A percentile compares a stretch with the other conserved stretches of the same genome.
These are phyloP conservation scores for Crithidia mellificae DNA, from an alignment of 208 protist genomes.

Conservation along the genomic window DNA sequence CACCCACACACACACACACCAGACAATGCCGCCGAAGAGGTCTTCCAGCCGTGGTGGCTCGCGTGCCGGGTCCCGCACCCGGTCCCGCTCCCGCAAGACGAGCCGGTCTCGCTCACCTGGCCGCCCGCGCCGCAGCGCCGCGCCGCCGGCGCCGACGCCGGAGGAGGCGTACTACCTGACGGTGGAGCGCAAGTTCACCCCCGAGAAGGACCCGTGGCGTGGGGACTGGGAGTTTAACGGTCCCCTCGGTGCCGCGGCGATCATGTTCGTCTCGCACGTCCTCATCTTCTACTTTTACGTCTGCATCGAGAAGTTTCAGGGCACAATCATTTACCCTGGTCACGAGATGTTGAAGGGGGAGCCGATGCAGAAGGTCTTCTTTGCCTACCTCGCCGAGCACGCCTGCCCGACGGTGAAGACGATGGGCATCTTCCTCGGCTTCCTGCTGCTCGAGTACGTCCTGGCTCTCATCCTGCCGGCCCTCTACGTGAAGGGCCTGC, in stretches of 20 bases:
- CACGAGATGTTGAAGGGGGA: conserved; percentile 67
- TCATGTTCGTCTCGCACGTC: conserved; percentile 89
- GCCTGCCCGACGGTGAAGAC: conserved; percentile 49
- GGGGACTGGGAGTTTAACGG: conserved; percentile 88
- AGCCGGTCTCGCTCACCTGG: conserved; percentile 20
- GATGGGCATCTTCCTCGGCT: conserved; percentile 58
- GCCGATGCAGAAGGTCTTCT: conserved; percentile 53
- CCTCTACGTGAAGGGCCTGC: conserved; percentile 80
- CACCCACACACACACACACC: not conserved
- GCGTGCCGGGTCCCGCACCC: conserved; percentile 34
- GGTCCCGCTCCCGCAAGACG: conserved; percentile 40
- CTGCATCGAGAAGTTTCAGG: conserved; percentile 77
- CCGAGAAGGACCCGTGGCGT: conserved; percentile 78
- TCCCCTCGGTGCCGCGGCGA: conserved; percentile 47
- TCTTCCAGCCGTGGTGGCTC: conserved; percentile 38
- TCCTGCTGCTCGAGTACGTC: conserved; percentile 79
- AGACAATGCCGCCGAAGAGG: conserved; percentile 45
- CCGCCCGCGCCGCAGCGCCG: not conserved
- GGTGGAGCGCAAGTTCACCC: conserved; percentile 68
- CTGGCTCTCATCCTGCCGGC: conserved; percentile 80
- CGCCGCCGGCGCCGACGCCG: conserved; percentile 28
- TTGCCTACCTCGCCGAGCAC: conserved; percentile 49
- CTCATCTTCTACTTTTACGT: conserved; percentile 92
- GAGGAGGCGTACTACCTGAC: conserved; percentile 59
- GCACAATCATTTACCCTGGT: conserved; percentile 81